phyloP scores from a whole-genome alignment of 352 stramenopile genomes.

The Pythium phragmiticola region DNA sequence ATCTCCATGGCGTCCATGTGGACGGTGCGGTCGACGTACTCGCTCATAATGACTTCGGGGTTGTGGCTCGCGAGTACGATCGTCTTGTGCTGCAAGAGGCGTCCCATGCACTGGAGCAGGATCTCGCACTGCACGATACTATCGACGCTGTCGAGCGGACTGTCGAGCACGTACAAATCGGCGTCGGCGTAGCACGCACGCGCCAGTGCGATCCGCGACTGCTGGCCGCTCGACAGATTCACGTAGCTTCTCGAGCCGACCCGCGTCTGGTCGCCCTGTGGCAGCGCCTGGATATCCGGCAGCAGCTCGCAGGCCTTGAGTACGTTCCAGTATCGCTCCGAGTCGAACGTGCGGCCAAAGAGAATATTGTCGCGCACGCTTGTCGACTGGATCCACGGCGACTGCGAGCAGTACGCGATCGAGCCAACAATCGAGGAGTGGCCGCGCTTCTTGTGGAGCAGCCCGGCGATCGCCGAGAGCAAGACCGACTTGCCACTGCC shows the following conservation, averaged over 20 bases:
- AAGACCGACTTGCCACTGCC: constrained; percentile 67
- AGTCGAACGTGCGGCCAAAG: constrained; percentile 86
- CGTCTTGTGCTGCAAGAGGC: constrained; percentile 37
- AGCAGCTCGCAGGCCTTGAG: constrained; percentile 51
- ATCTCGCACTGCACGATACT: constrained; percentile 87
- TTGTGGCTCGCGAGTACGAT: constrained; percentile 91
- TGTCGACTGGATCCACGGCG: constrained; percentile 96
- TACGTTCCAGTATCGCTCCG: constrained; percentile 59
- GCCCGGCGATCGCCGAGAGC: constrained; percentile 46
- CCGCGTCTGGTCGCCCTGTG: constrained; percentile 28
- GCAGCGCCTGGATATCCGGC: constrained; percentile 30
- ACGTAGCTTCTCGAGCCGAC: constrained; percentile 33
- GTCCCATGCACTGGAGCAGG: constrained; percentile 45
- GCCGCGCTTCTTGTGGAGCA: constrained; percentile 44
- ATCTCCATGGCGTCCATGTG: constrained; percentile 26
- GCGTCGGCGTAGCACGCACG: constrained; percentile 35
- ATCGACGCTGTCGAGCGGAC: constrained; percentile 32
- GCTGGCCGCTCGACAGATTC: constrained; percentile 34
- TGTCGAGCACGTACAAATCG: constrained; percentile 33
- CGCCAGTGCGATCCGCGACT: constrained; percentile 32
- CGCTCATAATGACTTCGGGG: constrained; percentile 48
- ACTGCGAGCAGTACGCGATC: constrained; percentile 88
- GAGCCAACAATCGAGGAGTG: constrained; percentile 37
- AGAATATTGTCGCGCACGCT: constrained; percentile 97
- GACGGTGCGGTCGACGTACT: constrained; percentile 27